Conservation (phyloP, 768 basidiomycete genomes). For the Mycena floridula region DNA sequence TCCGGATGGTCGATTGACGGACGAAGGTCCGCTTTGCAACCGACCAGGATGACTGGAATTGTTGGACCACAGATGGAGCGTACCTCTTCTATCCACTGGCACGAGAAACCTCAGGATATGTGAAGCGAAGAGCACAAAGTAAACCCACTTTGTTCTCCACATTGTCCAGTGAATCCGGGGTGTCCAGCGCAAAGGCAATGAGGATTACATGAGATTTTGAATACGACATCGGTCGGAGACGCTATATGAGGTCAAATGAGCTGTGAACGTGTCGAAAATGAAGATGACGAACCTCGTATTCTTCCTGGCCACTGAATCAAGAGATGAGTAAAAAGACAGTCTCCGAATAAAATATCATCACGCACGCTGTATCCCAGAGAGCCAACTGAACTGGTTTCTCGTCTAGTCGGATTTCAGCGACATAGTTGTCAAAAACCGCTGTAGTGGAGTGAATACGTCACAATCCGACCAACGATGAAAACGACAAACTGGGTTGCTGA, state of each 20-base stretch:
- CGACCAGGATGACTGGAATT: slow-evolving; percentile 93
- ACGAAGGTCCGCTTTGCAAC: slow-evolving; percentile 92
- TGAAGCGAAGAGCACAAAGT: slow-evolving; percentile 11
- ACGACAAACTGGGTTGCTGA: slow-evolving; percentile 54
- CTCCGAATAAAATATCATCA: slow-evolving; percentile 14
- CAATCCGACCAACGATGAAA: slow-evolving; percentile 11
- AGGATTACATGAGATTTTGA: slow-evolving; percentile 98
- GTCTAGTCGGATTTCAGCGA: slow-evolving; percentile 95
- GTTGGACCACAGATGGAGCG: slow-evolving; percentile 89
- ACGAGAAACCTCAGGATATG: background rate
- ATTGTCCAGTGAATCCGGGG: slow-evolving; percentile 95
- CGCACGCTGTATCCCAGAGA: slow-evolving; percentile 98
- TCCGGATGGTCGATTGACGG: slow-evolving; percentile 45
- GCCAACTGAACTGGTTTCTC: slow-evolving; percentile 97
- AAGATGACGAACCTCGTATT: slow-evolving; percentile 75
- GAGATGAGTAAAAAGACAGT: background rate
- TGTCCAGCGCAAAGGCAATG: slow-evolving; percentile 95
- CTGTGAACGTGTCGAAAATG: slow-evolving; percentile 1
- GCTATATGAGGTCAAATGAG: slow-evolving; percentile 33
- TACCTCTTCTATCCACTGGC: slow-evolving; percentile 97
- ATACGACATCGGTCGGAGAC: slow-evolving; percentile 94
- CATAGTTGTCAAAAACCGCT: slow-evolving; percentile 99
- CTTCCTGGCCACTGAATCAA: slow-evolving; percentile 96
- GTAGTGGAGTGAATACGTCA: slow-evolving; percentile 14
- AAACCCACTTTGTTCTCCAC: slow-evolving; percentile 77